Conservation (phyloP, 192 early-diverging fungal genomes). For the Obelidium mucronatum region DNA sequence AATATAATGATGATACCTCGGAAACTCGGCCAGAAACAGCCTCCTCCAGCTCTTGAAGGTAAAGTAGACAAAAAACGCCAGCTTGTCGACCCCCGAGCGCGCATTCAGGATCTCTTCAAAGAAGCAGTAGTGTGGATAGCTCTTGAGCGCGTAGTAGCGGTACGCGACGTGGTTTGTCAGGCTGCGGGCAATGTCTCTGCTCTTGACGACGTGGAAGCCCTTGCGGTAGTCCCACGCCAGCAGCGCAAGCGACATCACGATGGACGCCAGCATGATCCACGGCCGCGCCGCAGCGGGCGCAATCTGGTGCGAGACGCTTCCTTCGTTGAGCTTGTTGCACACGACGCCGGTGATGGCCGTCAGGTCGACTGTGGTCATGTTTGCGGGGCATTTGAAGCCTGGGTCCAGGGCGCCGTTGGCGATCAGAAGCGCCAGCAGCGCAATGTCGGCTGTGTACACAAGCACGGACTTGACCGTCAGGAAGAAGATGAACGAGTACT, state of each 20-base stretch:
- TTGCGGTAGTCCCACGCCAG: slow-evolving; percentile 75
- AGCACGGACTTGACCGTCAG: slow-evolving; percentile 74
- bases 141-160: slow-evolving; percentile 75
- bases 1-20: no score
- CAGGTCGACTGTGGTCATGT: neutral
- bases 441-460: slow-evolving; percentile 83
- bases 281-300: slow-evolving; percentile 34
- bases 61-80: slow-evolving; percentile 90
- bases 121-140: slow-evolving; percentile 84
- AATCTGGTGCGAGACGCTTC: slow-evolving; percentile 11
- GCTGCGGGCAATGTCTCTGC: slow-evolving; percentile 78
- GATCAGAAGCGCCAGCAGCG: slow-evolving; percentile 72
- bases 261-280: slow-evolving; percentile 63
- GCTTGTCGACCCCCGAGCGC: slow-evolving; percentile 64
- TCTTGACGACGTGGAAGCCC: slow-evolving; percentile 66
- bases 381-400: neutral
- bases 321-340: neutral
- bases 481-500: slow-evolving; percentile 67
- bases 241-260: slow-evolving; percentile 72
- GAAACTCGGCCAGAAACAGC: slow-evolving; percentile 80
- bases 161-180: slow-evolving; percentile 79
- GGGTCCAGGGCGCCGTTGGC: slow-evolving; percentile 22
- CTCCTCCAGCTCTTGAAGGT: slow-evolving; percentile 88
- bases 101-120: slow-evolving; percentile 76
- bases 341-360: neutral